phyloP scores from a whole-genome alignment of 1,284 basidiomycete genomes.

The Earliella scabrosa region DNA sequence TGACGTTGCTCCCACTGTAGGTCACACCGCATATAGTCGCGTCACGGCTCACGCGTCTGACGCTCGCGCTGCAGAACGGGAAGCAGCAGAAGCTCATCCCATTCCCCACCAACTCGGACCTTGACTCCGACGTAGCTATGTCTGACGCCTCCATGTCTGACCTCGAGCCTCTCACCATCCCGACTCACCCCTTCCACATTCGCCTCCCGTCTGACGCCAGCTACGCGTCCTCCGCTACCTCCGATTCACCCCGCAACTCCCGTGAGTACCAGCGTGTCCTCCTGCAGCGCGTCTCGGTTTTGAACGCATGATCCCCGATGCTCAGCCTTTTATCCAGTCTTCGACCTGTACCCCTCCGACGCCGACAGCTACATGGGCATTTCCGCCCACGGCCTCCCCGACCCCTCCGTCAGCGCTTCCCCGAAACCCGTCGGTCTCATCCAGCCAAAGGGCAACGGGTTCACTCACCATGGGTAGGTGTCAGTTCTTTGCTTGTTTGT shows the following conservation, averaged over 20 bases:
- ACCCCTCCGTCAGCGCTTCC: slow-evolving; percentile 38
- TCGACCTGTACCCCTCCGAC: slow-evolving; percentile 61
- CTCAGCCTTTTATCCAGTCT: slow-evolving; percentile 62
- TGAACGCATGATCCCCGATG: slow-evolving; percentile 15
- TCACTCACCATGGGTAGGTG: slow-evolving; percentile 76
- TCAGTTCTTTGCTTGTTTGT: slow-evolving; percentile 2
- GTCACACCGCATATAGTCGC: slow-evolving; percentile 29
- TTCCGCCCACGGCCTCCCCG: slow-evolving; percentile 52
- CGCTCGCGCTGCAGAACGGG: slow-evolving; percentile 42
- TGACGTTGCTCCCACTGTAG: slow-evolving; percentile 46
- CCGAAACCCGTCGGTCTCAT: slow-evolving; percentile 59
- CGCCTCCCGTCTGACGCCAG: slow-evolving; percentile 71
- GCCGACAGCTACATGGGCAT: slow-evolving; percentile 50
- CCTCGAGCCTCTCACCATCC: slow-evolving; percentile 55
- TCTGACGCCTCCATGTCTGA: slow-evolving; percentile 57
- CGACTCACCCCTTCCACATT: slow-evolving; percentile 57
- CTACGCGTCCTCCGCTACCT: slow-evolving; percentile 53
- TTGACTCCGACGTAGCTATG: slow-evolving; percentile 72
- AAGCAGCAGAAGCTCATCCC: slow-evolving; percentile 77
- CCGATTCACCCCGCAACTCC: slow-evolving; percentile 43
- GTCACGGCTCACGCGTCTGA: slow-evolving; percentile 28
- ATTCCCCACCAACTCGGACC: slow-evolving; percentile 59
- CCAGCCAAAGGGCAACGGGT: slow-evolving; percentile 60
- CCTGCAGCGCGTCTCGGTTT: slow-evolving; percentile 8
- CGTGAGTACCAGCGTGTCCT: slow-evolving; percentile 36